Conservation (phyloP, 352 stramenopile genomes). For the Peronosclerospora sorghi region DNA sequence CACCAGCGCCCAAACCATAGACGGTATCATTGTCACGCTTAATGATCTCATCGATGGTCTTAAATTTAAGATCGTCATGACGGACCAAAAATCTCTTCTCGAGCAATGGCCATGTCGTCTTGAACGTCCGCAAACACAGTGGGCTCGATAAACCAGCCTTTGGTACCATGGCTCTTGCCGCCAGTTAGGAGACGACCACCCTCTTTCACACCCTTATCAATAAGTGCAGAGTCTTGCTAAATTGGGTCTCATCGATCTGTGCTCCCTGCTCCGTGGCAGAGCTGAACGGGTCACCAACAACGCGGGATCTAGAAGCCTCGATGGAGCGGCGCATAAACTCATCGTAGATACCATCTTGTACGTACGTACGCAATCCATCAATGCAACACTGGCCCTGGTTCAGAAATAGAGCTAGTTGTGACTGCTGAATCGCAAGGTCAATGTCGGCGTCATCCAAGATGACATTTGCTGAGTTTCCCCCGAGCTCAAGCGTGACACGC, state of each 20-base stretch:
- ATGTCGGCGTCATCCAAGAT: constrained; percentile 67
- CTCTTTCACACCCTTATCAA: constrained; percentile 65
- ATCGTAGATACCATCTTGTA: constrained; percentile 85
- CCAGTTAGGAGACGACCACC: constrained; percentile 77
- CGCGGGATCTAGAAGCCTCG: constrained; percentile 35
- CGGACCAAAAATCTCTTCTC: constrained; percentile 91
- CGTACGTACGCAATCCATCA: constrained; percentile 77
- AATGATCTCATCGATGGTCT: constrained; percentile 84
- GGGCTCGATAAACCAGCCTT: constrained; percentile 87
- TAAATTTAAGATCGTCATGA: constrained; percentile 87
- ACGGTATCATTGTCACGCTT: constrained; percentile 72
- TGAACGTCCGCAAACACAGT: constrained; percentile 84
- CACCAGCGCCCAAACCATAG: constrained; percentile 82
- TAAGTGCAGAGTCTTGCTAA: constrained; percentile 82
- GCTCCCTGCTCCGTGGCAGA: constrained; percentile 32
- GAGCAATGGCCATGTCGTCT: constrained; percentile 82
- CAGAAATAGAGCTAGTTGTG: constrained; percentile 63
- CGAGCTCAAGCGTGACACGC: constrained; percentile 11
- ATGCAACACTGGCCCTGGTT: constrained; percentile 86
- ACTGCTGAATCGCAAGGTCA: constrained; percentile 36
- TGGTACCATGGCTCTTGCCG: constrained; percentile 52
- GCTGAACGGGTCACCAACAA: constrained; percentile 45
- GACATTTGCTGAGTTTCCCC: constrained; percentile 69
- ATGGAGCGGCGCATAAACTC: constrained; percentile 66
- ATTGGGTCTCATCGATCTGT: too few relatives aligned